Base-by-base conservation (phyloP, 805 yeast species). In the Wickerhamiella slavikovae region DNA sequence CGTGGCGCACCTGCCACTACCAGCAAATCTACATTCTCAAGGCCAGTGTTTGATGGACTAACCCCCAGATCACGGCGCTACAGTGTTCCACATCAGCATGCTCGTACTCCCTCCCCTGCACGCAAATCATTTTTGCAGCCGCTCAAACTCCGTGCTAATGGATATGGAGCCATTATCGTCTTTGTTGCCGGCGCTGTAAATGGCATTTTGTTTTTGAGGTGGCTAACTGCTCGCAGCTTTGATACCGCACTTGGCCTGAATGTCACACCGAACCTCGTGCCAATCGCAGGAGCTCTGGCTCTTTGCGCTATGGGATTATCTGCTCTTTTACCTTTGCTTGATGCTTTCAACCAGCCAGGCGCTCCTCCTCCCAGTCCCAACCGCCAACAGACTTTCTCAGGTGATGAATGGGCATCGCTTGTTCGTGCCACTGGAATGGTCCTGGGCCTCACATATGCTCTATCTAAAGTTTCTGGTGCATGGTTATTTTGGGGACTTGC, bases 381-480 rank as follows among this genome's bases (percentile, higher is more conserved):
- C 5, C 43, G 44, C 11, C 36, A 38, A 23, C 39, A 44, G 12
- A 17, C 23, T 24, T 12, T 14, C 20, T 4, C 17, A 15, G 41
- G 45, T 19, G 34, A 39, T 25, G 49, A 46, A 22, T 53, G 58
- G 58, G 26, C 37, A 7, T 39, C 54, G n/a, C 38, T 53, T 17
- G 42, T 52, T 5, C 45, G 60, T 5, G 52, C 57, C 8, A 46
- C 51, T 21, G 60, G 54, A 5, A 54, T 53, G 14, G 47, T 55
- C 24, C 34, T 54, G 31, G 59, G 60, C 11, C 46, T 55, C 9
- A 40, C 53, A 8, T 55, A 55, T 30, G 56, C 57, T 15, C 44
- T 52, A 14, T 47, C 54, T 11, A 51, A 52, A 34, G 43, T 55
- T 17, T 29, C 44, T 14, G 55, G 52, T 31, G 55, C 55, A 1